Base-by-base conservation (phyloP, 1,284 basidiomycete species). In the Violaceomyces palustris region DNA sequence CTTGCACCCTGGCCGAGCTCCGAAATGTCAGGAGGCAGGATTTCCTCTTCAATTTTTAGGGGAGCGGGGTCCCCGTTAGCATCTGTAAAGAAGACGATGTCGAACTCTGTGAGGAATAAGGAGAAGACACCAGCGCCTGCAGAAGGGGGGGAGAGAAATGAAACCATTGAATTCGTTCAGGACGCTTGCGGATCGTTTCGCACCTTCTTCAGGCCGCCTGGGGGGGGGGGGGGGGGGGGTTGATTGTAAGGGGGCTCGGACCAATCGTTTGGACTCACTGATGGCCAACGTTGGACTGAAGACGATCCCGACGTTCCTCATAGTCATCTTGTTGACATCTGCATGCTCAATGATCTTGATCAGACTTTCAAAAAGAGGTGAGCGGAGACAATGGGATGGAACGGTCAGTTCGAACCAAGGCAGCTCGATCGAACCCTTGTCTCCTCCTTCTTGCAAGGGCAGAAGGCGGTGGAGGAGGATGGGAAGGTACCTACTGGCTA, bases 281-380 rank as follows among this genome's bases (percentile, higher is more conserved):
- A 72, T 71, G 10, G 48, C 56, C 4, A 72, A 50, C 15, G 69
- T 70, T 2, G 69, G 67, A 27, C 67, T 68, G 25, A 72, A 96
- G 23, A 98, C 93, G 53, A 99, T 98, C 17, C 92, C 91, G 22
- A 98, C 89, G 71, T 99, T 99, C 26, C 92, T 83, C 82, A 98
- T 85, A 33, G 87, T 94, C 94, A 99, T 99, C 79, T 94, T 98
- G 82, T 97, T 97, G 49, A 86, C 78, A 33, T 81, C 73, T 14
- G 88, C 82, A 72, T 94, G 90, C 74, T 90, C 85, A 35, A 96
- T 90, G 64, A 99, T 88, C 43, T 92, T 80, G 67, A 96, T 94
- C 45, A 99, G 79, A 74, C 26, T 31, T 26, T 27, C 8, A 10
- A 22, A 11, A 5, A 12, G 29, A 39, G 24, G 26, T n/a, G n/a